Evolutionary conservation across 1,284 basidiomycete species (phyloP).

Genomic region (Pterula multifida): DNA sequence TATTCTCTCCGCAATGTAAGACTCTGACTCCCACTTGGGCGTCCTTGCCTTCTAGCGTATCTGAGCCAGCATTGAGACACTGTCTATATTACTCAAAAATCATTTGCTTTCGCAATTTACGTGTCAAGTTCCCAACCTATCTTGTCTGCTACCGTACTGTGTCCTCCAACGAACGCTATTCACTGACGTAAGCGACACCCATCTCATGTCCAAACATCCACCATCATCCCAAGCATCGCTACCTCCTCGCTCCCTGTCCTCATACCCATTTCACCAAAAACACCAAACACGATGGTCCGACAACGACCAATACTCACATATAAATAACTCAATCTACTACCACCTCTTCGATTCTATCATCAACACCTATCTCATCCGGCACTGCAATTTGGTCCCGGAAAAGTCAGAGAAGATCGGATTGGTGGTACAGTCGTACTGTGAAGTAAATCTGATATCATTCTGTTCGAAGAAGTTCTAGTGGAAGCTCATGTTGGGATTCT

Average conservation of each 20-base stretch:
- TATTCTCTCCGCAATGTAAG: too few species aligned
- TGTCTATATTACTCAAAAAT: too few species aligned
- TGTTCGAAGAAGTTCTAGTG: neutral
- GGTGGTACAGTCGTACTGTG: constrained; percentile 60
- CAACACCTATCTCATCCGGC: constrained; percentile 58
- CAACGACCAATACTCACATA: constrained; percentile 70
- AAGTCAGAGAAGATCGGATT: constrained; percentile 39
- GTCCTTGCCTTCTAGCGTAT: too few species aligned
- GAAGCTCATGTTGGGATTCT: constrained; percentile 1
- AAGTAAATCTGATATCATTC: constrained; percentile 22
- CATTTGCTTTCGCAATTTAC: too few species aligned
- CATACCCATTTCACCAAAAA: neutral
- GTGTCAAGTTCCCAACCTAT: too few species aligned
- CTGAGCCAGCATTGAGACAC: too few species aligned
- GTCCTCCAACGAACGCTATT: too few species aligned
- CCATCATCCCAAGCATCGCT: neutral
- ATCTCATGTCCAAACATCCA: neutral
- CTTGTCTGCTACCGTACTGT: too few species aligned
- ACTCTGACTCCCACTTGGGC: too few species aligned
- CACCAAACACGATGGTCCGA: constrained; percentile 22
- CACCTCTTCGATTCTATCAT: constrained; percentile 68
- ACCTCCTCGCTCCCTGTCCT: neutral
- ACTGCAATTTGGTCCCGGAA: constrained; percentile 40
- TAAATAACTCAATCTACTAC: constrained; percentile 73
- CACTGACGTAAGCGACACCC: neutral